These are phyloP conservation scores for Dothiorella sarmentorum DNA, from an alignment of 2,329 filamentous ascomycete species.

Conservation along the genomic window DNA sequence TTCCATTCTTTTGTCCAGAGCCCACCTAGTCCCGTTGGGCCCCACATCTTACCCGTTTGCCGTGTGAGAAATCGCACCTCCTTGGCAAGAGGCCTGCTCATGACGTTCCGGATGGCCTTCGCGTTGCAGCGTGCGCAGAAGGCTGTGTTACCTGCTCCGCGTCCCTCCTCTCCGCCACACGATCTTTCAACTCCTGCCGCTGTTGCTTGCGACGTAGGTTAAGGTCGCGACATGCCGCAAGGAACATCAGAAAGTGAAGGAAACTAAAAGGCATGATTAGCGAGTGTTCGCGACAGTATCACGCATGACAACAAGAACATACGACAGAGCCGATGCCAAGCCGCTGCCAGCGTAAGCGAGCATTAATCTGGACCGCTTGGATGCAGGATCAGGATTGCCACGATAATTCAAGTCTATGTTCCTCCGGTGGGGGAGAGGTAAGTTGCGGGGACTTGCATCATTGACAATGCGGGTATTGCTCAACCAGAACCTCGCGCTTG, in stretches of 20 bases:
- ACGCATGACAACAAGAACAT: neutral
- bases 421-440: neutral
- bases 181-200: neutral
- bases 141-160: neutral
- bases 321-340: neutral
- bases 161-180: neutral
- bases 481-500: neutral
- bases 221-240: neutral
- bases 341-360: neutral
- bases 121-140: no score
- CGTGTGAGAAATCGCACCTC: no score
- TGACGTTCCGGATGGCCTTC: no score
- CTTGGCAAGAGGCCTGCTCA: no score
- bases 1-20: no score
- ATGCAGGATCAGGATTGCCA: neutral
- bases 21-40: no score
- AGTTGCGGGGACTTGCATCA: neutral
- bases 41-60: no score
- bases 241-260: neutral
- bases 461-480: neutral
- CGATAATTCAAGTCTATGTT: neutral
- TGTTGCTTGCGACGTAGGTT: neutral
- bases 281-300: no score
- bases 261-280: neutral
- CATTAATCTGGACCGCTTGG: no score